Evolutionary conservation across 371 early-diverging fungal genomes (phyloP).

Genomic region (Circinella umbellata): DNA sequence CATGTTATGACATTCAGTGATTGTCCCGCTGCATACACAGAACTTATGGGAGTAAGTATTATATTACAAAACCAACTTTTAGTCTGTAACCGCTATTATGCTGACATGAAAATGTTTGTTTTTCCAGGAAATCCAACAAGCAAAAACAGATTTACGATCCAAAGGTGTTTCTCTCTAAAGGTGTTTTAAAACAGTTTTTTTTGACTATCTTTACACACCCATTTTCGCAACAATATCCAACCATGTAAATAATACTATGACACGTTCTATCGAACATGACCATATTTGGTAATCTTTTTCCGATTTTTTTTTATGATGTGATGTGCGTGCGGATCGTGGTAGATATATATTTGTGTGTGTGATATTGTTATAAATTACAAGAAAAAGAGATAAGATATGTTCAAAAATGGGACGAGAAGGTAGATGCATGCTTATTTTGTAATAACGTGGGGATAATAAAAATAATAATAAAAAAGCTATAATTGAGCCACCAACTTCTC

Average conservation of each 20-base stretch:
- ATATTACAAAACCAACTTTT: slow-evolving; percentile 11
- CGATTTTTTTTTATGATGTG: background rate
- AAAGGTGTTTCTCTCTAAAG: slow-evolving; percentile 44
- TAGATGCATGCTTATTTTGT: background rate
- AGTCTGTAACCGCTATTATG: background rate
- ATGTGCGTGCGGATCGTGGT: background rate
- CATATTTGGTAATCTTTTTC: background rate
- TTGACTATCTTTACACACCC: no score
- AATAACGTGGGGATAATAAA: no score
- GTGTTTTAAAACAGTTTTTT: background rate
- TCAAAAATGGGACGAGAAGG: background rate
- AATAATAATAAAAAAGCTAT: background rate
- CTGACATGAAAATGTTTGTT: background rate
- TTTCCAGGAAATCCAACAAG: slow-evolving; percentile 67
- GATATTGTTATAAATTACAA: background rate
- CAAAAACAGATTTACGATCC: slow-evolving; percentile 63
- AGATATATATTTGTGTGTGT: background rate
- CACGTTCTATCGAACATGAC: background rate
- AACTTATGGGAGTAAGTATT: slow-evolving; percentile 71
- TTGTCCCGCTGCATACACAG: slow-evolving; percentile 86
- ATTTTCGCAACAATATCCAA: background rate
- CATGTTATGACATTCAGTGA: slow-evolving; percentile 87
- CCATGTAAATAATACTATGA: slow-evolving; percentile 2
- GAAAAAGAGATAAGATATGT: background rate
- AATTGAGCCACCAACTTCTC: slow-evolving; percentile 32